Percentiles rank a stretch among this genome's conserved stretches.
phyloP scores from a whole-genome alignment of 805 yeast species.

The Suhomyces sp. region DNA sequence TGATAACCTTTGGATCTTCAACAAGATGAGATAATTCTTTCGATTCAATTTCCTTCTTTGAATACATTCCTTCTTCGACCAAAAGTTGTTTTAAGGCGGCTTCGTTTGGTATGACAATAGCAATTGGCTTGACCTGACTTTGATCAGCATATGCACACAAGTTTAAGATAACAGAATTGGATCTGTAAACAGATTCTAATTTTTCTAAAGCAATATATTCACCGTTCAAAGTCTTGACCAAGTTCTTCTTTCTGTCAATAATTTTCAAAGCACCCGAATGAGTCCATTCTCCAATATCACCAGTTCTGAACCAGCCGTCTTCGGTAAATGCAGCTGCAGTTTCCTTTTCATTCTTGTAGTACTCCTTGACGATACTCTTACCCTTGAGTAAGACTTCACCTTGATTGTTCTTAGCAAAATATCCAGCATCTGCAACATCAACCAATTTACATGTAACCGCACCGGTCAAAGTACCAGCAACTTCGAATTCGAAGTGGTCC shows the following conservation, averaged over 20 bases:
- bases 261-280: slow-evolving; percentile 72
- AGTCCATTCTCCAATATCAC: slow-evolving; percentile 96
- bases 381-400: slow-evolving; percentile 90
- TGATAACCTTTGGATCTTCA: slow-evolving; percentile 53
- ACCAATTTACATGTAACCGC: slow-evolving; percentile 83
- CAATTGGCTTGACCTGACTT: slow-evolving; percentile 85
- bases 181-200: slow-evolving; percentile 85
- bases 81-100: slow-evolving; percentile 53
- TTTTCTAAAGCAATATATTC: slow-evolving; percentile 97
- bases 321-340: slow-evolving; percentile 70
- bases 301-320: slow-evolving; percentile 94
- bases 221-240: slow-evolving; percentile 94
- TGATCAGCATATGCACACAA: slow-evolving; percentile 93
- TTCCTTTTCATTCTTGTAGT: slow-evolving; percentile 80
- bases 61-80: slow-evolving; percentile 49
- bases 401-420: slow-evolving; percentile 83
- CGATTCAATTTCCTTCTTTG: slow-evolving; percentile 46
- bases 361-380: slow-evolving; percentile 66
- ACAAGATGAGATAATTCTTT: slow-evolving; percentile 48
- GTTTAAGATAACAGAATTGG: slow-evolving; percentile 71
- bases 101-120: slow-evolving; percentile 82
- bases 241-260: slow-evolving; percentile 92
- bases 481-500: slow-evolving; percentile 62
- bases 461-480: slow-evolving; percentile 81
- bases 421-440: slow-evolving; percentile 89